Evolutionary conservation across 345 rosid genomes (phyloP).

Genomic region (Eutrema yunnanense): DNA sequence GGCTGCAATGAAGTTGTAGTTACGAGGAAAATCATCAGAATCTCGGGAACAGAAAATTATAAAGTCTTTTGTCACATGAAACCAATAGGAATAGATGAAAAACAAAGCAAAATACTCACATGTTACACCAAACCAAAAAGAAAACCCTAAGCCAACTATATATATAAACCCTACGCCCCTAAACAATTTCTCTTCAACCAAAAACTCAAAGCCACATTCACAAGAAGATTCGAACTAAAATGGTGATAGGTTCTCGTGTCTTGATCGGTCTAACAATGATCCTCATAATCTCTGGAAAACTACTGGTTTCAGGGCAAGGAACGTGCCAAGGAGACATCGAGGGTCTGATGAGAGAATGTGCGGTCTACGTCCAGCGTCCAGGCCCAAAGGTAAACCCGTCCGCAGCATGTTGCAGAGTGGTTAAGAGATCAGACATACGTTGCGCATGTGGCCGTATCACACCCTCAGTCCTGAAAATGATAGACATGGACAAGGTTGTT

Average conservation of each 20-base stretch:
- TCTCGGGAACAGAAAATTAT: background rate
- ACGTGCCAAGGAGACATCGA: constrained; percentile 32
- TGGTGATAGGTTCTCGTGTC: background rate
- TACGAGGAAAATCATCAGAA: constrained; percentile 24
- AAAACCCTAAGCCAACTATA: background rate
- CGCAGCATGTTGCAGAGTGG: constrained; percentile 14
- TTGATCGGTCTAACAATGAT: constrained; percentile 13
- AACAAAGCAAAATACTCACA: background rate
- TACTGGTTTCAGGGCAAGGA: constrained; percentile 21
- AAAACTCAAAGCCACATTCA: background rate
- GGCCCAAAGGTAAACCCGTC: constrained; percentile 31
- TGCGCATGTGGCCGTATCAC: constrained; percentile 28
- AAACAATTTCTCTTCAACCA: background rate
- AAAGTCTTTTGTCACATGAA: constrained; percentile 21
- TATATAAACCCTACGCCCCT: constrained; percentile 12
- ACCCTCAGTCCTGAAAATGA: constrained; percentile 18
- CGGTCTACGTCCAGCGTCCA: constrained; percentile 30
- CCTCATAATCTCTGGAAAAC: constrained; percentile 8
- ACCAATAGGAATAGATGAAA: background rate
- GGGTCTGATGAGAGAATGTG: constrained; percentile 33
- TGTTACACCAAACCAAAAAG: background rate
- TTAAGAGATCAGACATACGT: constrained; percentile 27
- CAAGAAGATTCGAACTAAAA: background rate
- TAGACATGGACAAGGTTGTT: constrained; percentile 31
- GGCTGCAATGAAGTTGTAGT: constrained; percentile 22